A percentile compares a stretch with the other conserved stretches of the same genome.
phyloP scores from a whole-genome alignment of 768 basidiomycete genomes.

The Clavaria fumosa region DNA sequence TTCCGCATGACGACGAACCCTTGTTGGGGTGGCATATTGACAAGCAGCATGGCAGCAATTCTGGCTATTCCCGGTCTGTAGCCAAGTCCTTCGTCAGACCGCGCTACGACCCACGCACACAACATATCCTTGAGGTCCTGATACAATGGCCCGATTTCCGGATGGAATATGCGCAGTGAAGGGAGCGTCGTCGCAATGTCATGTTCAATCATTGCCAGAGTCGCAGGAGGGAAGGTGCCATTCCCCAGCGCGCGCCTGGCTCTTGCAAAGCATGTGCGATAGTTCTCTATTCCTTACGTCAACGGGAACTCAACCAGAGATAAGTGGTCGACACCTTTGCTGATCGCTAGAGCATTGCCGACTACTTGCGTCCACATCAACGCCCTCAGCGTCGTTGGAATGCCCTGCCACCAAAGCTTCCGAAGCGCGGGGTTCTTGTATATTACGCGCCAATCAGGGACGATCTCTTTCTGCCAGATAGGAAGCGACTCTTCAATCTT shows the following conservation, averaged over 20 bases:
- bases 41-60: slow-evolving; percentile 73
- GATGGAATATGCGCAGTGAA: slow-evolving; percentile 65
- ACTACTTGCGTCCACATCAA: slow-evolving; percentile 75
- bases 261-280: slow-evolving; percentile 52
- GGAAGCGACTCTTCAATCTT: slow-evolving; percentile 54
- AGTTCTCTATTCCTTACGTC: slow-evolving; percentile 38
- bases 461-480: slow-evolving; percentile 63
- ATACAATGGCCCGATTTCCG: slow-evolving; percentile 63
- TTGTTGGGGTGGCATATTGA: slow-evolving; percentile 63
- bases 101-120: slow-evolving; percentile 76
- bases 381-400: slow-evolving; percentile 69
- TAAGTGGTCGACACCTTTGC: slow-evolving; percentile 43
- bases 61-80: slow-evolving; percentile 56
- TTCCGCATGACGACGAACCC: slow-evolving; percentile 79
- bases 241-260: slow-evolving; percentile 55
- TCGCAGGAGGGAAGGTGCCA: slow-evolving; percentile 50
- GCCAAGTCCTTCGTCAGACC: slow-evolving; percentile 68
- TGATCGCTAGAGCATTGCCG: slow-evolving; percentile 68
- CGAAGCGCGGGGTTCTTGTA: slow-evolving; percentile 47
- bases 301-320: slow-evolving; percentile 6
- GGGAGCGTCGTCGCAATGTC: slow-evolving; percentile 67
- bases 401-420: slow-evolving; percentile 78
- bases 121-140: slow-evolving; percentile 72
- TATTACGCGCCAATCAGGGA: slow-evolving; percentile 74
- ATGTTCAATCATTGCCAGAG: slow-evolving; percentile 48